Conservation (phyloP, 2,329 filamentous ascomycete genomes). For the Botrytis porri region DNA sequence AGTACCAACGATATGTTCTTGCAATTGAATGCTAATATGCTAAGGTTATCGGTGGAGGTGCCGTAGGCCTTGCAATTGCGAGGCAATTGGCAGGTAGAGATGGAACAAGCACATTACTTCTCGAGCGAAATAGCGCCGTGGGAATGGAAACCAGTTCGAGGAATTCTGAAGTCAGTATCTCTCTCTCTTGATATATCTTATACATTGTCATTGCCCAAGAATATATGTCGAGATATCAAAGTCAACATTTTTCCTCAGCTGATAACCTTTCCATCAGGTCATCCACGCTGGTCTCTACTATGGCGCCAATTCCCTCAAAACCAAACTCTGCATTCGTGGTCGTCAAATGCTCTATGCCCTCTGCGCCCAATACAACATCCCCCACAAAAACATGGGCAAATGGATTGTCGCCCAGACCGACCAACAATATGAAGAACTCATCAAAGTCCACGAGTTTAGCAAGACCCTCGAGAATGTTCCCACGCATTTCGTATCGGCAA, state of each 20-base stretch:
- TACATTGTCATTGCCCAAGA: not conserved
- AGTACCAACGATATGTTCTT: not conserved
- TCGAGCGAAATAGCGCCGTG: constrained; percentile 62
- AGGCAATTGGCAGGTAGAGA: constrained; percentile 57
- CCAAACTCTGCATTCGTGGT: constrained; percentile 75
- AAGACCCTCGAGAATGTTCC: constrained; percentile 54
- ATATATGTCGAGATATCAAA: not conserved
- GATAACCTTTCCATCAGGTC: constrained; percentile 53
- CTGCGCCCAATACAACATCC: constrained; percentile 65
- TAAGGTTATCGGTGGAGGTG: constrained; percentile 58
- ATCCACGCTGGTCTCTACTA: constrained; percentile 84
- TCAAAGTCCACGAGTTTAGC: constrained; percentile 49
- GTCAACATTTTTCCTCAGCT: not conserved
- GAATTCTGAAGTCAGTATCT: constrained; percentile 56
- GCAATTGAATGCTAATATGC: not conserved
- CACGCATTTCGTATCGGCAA: constrained; percentile 62
- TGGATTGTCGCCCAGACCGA: constrained; percentile 90
- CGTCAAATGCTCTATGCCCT: constrained; percentile 75
- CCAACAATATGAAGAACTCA: constrained; percentile 52
- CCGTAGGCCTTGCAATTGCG: constrained; percentile 66
- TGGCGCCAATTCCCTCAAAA: constrained; percentile 72
- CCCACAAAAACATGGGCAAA: constrained; percentile 75
- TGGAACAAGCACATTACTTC: constrained; percentile 60
- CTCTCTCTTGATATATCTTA: not conserved
- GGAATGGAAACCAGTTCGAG: constrained; percentile 70